Evolutionary conservation across 305 asterid species (phyloP).

Genomic region (Fraxinus floribunda): DNA sequence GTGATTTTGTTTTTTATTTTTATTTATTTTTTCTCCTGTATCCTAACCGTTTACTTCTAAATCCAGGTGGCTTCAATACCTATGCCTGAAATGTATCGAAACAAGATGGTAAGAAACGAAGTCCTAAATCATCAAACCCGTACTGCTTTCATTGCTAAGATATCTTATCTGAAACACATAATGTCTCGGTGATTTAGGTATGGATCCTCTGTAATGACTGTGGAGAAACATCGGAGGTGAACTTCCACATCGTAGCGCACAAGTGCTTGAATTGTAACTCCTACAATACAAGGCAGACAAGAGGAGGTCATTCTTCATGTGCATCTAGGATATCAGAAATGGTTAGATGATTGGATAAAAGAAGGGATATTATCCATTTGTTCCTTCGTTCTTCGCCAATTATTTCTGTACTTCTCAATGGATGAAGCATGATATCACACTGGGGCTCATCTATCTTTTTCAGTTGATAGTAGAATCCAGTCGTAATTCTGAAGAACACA

Average conservation of each 20-base stretch:
- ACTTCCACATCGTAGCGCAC: constrained; percentile 56
- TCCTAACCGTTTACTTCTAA: background rate
- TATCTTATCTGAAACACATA: background rate
- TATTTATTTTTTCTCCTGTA: background rate
- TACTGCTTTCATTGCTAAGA: background rate
- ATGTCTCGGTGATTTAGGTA: constrained; percentile 34
- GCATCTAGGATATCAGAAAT: constrained; percentile 34
- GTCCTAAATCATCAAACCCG: background rate
- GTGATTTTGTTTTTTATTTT: background rate
- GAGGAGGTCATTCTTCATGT: constrained; percentile 50
- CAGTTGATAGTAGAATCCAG: background rate
- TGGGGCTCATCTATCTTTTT: background rate
- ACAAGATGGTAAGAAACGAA: constrained; percentile 50
- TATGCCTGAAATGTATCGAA: constrained; percentile 58
- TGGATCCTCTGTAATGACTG: constrained; percentile 92
- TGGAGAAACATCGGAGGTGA: constrained; percentile 62
- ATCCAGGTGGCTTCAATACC: constrained; percentile 59
- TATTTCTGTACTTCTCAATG: background rate
- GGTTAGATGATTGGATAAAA: constrained; percentile 29
- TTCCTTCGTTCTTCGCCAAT: constrained; percentile 29
- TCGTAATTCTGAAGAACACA: background rate
- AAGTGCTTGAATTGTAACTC: constrained; percentile 68
- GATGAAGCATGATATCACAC: background rate
- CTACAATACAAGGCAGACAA: constrained; percentile 68
- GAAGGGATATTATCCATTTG: background rate